These are phyloP conservation scores for Pyrenochaeta sp. DNA, from an alignment of 2,329 filamentous ascomycete genomes.

Conservation along the genomic window DNA sequence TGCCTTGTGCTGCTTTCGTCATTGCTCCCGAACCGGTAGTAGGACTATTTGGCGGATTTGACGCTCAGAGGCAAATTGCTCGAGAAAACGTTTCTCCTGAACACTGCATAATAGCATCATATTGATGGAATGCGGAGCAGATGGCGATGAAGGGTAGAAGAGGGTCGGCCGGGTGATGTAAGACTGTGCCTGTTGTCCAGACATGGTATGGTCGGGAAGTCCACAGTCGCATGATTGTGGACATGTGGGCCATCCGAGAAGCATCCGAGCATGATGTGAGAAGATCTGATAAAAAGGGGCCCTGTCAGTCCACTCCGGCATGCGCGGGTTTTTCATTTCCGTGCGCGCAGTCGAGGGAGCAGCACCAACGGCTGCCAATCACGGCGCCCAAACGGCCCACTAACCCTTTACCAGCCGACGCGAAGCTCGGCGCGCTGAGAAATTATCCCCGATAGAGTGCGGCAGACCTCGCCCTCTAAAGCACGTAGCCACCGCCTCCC, in stretches of 20 bases:
- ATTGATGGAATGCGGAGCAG: background rate
- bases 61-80: no score
- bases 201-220: background rate
- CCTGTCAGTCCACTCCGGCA: constrained; percentile 23
- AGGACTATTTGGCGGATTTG: no score
- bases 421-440: constrained; percentile 16
- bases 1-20: no score
- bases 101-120: no score
- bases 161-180: no score
- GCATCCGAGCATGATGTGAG: constrained; percentile 19
- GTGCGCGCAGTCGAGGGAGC: background rate
- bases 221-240: constrained; percentile 14
- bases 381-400: background rate
- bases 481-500: constrained; percentile 10
- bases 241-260: constrained; percentile 12
- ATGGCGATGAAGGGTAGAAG: no score
- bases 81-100: no score
- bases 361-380: constrained; percentile 8
- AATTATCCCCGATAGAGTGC: constrained; percentile 17
- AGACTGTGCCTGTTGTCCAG: background rate
- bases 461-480: constrained; percentile 7
- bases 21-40: no score
- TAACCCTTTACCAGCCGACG: constrained; percentile 7
- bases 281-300: constrained; percentile 21
- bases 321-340: constrained; percentile 8